A percentile compares a stretch with the other conserved stretches of the same genome.
Evolutionary conservation across 768 basidiomycete species (phyloP).

Genomic region (Obba rivulosa): DNA sequence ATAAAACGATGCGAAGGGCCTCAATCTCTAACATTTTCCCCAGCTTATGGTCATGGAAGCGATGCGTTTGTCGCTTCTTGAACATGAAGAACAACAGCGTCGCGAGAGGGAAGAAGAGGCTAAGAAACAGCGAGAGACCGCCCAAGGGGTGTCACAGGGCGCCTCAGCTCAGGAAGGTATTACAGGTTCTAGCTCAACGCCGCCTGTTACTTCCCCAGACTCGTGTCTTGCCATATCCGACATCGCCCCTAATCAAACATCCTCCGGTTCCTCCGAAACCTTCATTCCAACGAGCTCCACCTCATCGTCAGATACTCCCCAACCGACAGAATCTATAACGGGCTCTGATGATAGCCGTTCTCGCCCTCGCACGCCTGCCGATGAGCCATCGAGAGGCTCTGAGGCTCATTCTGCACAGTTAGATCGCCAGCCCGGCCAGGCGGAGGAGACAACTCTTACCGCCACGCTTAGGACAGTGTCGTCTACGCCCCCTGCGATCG

Average conservation of each 20-base stretch:
- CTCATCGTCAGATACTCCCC: not conserved
- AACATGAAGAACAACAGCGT: conserved; percentile 91
- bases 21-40: not conserved
- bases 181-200: conserved; percentile 22
- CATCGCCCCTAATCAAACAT: not conserved
- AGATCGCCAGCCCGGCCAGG: too few relatives aligned
- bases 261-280: not conserved
- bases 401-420: too few relatives aligned
- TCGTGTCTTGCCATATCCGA: not conserved
- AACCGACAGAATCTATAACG: not conserved
- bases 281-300: not conserved
- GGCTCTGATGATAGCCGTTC: not conserved
- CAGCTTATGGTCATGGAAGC: conserved; percentile 99
- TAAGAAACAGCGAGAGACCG: conserved; percentile 37
- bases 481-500: too few relatives aligned
- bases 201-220: conserved; percentile 19
- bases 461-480: too few relatives aligned
- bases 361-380: too few relatives aligned
- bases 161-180: conserved; percentile 17
- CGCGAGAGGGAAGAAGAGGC: conserved; percentile 67
- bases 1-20: not conserved
- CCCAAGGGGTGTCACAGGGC: conserved; percentile 19
- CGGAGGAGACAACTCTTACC: too few relatives aligned
- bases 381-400: too few relatives aligned
- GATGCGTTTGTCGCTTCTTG: conserved; percentile 90